phyloP scores from a whole-genome alignment of 805 yeast species.

The Candida saitoana region DNA sequence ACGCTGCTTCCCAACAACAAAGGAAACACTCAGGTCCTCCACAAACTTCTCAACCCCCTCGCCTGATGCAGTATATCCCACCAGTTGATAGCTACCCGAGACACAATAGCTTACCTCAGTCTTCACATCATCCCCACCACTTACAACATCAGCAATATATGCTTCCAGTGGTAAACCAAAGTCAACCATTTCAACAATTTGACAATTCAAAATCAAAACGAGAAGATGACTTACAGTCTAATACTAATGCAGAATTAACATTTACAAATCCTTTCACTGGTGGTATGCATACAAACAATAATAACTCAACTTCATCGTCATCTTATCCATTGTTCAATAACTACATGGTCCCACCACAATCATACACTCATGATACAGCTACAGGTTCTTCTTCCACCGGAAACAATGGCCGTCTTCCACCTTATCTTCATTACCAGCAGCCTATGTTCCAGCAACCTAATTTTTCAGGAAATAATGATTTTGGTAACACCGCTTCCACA shows the following conservation, averaged over 20 bases:
- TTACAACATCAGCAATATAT: slow-evolving; percentile 9
- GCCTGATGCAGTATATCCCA: neutral
- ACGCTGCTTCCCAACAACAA: slow-evolving; percentile 4
- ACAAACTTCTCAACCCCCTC: slow-evolving; percentile 9
- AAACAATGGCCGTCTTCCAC: slow-evolving; percentile 5
- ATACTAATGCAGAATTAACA: slow-evolving; percentile 12
- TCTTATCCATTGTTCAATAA: slow-evolving; percentile 9
- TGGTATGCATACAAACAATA: slow-evolving; percentile 1
- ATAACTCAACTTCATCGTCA: slow-evolving; percentile 2
- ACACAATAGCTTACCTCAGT: slow-evolving; percentile 9
- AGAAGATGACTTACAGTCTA: slow-evolving; percentile 12
- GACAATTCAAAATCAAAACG: slow-evolving; percentile 9
- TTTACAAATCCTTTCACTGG: slow-evolving; percentile 20
- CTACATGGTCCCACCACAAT: slow-evolving; percentile 10
- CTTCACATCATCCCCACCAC: slow-evolving; percentile 9
- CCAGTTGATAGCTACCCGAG: slow-evolving; percentile 7
- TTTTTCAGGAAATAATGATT: neutral
- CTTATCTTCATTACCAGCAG: slow-evolving; percentile 2
- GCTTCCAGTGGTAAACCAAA: slow-evolving; percentile 11
- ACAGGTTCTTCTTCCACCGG: slow-evolving; percentile 1
- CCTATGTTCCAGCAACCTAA: neutral
- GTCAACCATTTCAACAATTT: slow-evolving; percentile 5
- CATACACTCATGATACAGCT: slow-evolving; percentile 1
- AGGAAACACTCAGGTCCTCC: slow-evolving; percentile 4
- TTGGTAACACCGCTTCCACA: neutral